Evolutionary conservation across 345 rosid genomes (phyloP).

Genomic region (Camelina neglecta): DNA sequence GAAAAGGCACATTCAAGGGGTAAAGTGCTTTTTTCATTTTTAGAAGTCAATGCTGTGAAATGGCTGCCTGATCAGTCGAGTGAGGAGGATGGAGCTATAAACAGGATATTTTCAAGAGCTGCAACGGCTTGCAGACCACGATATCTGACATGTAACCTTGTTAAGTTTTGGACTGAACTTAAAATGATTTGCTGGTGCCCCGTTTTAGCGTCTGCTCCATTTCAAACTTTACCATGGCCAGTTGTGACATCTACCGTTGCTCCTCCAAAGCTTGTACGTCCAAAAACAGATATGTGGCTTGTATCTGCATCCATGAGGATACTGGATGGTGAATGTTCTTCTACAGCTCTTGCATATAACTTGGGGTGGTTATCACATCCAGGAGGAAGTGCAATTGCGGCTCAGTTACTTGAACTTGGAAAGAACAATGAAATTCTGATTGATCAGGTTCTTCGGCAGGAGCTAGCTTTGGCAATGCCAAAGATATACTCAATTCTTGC

Average conservation of each 20-base stretch:
- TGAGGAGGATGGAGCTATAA: conserved; percentile 69
- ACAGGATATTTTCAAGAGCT: conserved; percentile 80
- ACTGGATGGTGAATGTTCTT: conserved; percentile 93
- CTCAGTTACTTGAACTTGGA: conserved; percentile 97
- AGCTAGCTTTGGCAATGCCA: conserved; percentile 92
- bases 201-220: conserved; percentile 84
- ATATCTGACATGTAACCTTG: conserved; percentile 71
- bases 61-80: conserved; percentile 74
- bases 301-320: conserved; percentile 96
- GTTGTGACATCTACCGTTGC: conserved; percentile 80
- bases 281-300: conserved; percentile 83
- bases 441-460: conserved; percentile 80
- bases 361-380: conserved; percentile 94
- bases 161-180: conserved; percentile 88
- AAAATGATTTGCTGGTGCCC: conserved; percentile 96
- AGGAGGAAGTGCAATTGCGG: conserved; percentile 93
- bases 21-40: conserved; percentile 81
- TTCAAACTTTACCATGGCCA: conserved; percentile 88
- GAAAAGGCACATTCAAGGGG: conserved; percentile 77
- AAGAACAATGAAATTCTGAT: conserved; percentile 82
- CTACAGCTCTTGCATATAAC: conserved; percentile 82
- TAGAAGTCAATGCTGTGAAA: conserved; percentile 89
- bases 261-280: conserved; percentile 93
- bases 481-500: conserved; percentile 77
- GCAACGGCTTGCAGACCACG: conserved; percentile 86